Percentiles rank a stretch among this genome's conserved stretches.
These are phyloP conservation scores for Macadamia integrifolia DNA, from an alignment of 164 flowering plant genomes.

Conservation along the genomic window DNA sequence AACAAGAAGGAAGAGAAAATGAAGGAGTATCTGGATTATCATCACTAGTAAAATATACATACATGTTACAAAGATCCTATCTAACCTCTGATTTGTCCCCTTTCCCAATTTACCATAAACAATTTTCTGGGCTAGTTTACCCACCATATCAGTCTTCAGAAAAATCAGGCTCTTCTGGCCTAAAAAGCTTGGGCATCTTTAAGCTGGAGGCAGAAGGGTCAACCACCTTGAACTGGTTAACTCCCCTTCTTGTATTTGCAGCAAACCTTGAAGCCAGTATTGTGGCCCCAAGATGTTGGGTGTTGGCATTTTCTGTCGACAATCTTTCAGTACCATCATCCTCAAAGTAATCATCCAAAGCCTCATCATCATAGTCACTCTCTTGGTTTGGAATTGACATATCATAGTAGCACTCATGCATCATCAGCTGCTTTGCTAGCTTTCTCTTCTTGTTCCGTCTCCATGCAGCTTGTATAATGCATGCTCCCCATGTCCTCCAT, in stretches of 20 bases:
- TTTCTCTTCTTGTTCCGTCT: slow-evolving; percentile 45
- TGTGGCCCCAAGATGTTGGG: slow-evolving; percentile 30
- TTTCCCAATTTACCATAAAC: background rate
- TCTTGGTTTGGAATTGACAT: slow-evolving; percentile 6
- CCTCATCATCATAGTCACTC: slow-evolving; percentile 10
- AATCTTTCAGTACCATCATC: slow-evolving; percentile 6
- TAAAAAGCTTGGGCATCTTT: slow-evolving; percentile 41
- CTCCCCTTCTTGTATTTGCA: slow-evolving; percentile 13
- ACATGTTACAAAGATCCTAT: background rate
- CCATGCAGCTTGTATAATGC: slow-evolving; percentile 84
- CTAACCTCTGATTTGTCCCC: background rate
- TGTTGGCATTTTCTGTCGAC: slow-evolving; percentile 8
- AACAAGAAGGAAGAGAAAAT: no score
- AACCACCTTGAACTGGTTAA: slow-evolving; percentile 11
- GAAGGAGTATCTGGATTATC: background rate
- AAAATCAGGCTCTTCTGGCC: slow-evolving; percentile 42
- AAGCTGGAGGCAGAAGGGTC: slow-evolving; percentile 30
- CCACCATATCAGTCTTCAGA: slow-evolving; percentile 17
- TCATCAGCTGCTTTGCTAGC: slow-evolving; percentile 21
- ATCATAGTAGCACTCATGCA: slow-evolving; percentile 14
- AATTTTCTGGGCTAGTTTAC: slow-evolving; percentile 7
- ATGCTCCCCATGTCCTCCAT: slow-evolving; percentile 83
- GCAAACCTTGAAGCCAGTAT: slow-evolving; percentile 10
- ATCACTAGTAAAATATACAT: background rate
- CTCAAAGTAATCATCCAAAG: slow-evolving; percentile 5